phyloP scores from a whole-genome alignment of 2,329 filamentous ascomycete species.

The Colletotrichum sp. region DNA sequence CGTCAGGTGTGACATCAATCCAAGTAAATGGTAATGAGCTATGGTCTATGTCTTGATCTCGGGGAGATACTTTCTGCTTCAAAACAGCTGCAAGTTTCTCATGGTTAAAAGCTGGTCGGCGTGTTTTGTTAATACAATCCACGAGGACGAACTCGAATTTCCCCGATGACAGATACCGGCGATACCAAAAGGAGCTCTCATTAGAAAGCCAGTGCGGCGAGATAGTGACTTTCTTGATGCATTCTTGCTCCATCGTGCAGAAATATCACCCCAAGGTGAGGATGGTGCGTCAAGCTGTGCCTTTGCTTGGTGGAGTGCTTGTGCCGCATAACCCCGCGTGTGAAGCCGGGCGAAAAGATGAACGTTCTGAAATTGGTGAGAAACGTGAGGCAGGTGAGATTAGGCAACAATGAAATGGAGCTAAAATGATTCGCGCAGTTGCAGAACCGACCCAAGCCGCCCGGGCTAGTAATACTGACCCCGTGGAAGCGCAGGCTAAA shows the following conservation, averaged over 20 bases:
- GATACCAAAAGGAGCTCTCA: constrained; percentile 30
- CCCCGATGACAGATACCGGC: neutral
- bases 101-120: constrained; percentile 27
- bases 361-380: neutral
- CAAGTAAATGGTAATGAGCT: constrained; percentile 26
- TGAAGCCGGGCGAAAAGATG: neutral
- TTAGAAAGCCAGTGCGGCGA: constrained; percentile 26
- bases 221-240: constrained; percentile 8
- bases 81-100: constrained; percentile 23
- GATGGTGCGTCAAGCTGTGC: neutral
- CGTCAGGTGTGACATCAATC: constrained; percentile 22
- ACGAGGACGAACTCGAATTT: constrained; percentile 28
- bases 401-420: neutral
- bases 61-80: too few species aligned
- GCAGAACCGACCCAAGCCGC: neutral
- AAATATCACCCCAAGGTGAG: neutral
- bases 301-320: neutral
- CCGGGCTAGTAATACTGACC: neutral
- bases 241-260: neutral
- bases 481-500: neutral
- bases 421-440: neutral
- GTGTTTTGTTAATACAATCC: constrained; percentile 16
- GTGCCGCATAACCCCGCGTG: neutral
- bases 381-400: neutral
- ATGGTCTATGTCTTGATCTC: neutral